Evolutionary conservation across 2,329 filamentous ascomycete species (phyloP).

Genomic region (Colletotrichum magnum): DNA sequence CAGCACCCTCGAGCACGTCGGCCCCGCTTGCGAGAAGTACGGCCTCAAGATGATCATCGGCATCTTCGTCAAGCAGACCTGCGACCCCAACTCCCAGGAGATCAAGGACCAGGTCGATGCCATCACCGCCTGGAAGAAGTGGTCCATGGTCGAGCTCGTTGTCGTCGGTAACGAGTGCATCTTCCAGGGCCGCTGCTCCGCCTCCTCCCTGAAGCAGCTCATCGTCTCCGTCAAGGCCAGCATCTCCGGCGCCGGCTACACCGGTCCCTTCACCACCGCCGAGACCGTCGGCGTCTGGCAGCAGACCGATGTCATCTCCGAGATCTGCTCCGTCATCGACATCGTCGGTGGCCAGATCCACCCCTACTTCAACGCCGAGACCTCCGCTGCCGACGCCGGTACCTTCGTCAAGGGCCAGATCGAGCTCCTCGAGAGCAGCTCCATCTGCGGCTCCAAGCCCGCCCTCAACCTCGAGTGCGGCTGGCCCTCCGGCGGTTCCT

Average conservation of each 20-base stretch:
- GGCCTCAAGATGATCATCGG: constrained; percentile 88
- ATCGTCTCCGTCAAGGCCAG: constrained; percentile 76
- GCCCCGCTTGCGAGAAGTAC: constrained; percentile 74
- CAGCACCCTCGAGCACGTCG: constrained; percentile 82
- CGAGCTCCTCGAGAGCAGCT: constrained; percentile 70
- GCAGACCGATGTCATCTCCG: constrained; percentile 67
- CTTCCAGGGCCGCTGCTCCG: constrained; percentile 78
- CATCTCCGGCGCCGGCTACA: constrained; percentile 78
- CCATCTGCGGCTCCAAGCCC: constrained; percentile 78
- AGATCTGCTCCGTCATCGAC: constrained; percentile 82
- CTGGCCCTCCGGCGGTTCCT: constrained; percentile 81
- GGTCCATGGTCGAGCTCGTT: constrained; percentile 82
- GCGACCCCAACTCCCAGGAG: constrained; percentile 69
- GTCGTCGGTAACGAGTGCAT: constrained; percentile 94
- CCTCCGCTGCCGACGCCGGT: constrained; percentile 77
- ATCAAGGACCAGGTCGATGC: constrained; percentile 81
- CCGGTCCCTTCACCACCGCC: constrained; percentile 83
- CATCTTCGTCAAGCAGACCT: constrained; percentile 82
- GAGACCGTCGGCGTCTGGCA: constrained; percentile 88
- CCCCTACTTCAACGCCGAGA: constrained; percentile 89
- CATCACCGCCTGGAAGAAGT: constrained; percentile 79
- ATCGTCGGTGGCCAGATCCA: constrained; percentile 90
- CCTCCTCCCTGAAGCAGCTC: constrained; percentile 76
- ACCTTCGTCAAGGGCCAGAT: constrained; percentile 83
- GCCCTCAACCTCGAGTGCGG: constrained; percentile 91